Conservation (phyloP, 495 filamentous ascomycete genomes). For the Penicillium riverlandense region DNA sequence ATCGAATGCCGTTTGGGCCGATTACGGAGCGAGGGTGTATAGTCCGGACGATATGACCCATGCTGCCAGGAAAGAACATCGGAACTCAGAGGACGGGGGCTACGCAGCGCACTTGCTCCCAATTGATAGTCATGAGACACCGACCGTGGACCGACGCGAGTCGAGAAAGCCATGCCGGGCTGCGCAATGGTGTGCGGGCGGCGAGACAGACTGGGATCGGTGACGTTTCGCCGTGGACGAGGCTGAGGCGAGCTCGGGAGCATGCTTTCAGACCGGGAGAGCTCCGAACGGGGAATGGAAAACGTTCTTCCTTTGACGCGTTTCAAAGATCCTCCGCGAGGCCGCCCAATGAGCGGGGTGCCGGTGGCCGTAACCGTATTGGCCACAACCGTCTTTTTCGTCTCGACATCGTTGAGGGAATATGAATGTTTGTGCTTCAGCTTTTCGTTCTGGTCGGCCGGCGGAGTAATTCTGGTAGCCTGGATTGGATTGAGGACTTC, state of each 20-base stretch:
- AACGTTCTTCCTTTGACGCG: conserved; percentile 31
- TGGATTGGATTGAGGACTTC: conserved; percentile 33
- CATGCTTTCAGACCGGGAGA: conserved; percentile 17
- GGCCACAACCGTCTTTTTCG: conserved; percentile 13
- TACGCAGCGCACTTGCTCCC: conserved; percentile 5
- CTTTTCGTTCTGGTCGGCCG: conserved; percentile 3
- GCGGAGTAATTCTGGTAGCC: not conserved
- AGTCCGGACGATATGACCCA: conserved; percentile 5
- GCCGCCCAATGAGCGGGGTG: conserved; percentile 10
- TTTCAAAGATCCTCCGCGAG: conserved; percentile 22
- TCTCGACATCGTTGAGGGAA: conserved; percentile 18
- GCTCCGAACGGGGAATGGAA: conserved; percentile 20
- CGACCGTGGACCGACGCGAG: conserved; percentile 12
- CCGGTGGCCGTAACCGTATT: conserved; percentile 16
- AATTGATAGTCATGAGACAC: conserved; percentile 21
- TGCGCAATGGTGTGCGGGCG: conserved; percentile 21
- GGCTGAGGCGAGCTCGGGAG: conserved; percentile 13
- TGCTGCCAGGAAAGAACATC: conserved; percentile 25
- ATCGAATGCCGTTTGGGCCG: conserved; percentile 40
- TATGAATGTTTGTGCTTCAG: conserved; percentile 12
- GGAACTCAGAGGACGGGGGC: conserved; percentile 18
- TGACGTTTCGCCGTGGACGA: conserved; percentile 32
- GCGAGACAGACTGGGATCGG: conserved; percentile 32
- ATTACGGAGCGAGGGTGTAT: conserved; percentile 23
- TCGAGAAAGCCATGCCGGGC: conserved; percentile 6